Conservation (phyloP, 148 eudicot species). For the Salicornia ramosissima region DNA sequence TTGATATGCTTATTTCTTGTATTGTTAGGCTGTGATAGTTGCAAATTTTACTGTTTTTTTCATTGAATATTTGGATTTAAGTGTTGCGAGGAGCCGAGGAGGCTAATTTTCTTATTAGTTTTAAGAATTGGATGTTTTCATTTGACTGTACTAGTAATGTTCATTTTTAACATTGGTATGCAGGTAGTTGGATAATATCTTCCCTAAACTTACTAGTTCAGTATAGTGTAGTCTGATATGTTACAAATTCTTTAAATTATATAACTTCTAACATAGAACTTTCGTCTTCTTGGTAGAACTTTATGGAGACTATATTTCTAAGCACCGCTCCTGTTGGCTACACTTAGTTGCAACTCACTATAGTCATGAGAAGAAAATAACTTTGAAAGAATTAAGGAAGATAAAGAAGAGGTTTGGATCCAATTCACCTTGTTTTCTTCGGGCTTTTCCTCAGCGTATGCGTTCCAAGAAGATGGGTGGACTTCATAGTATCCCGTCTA, state of each 20-base stretch:
- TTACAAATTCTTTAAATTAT: neutral
- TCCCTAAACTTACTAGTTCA: neutral
- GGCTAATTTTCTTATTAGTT: neutral
- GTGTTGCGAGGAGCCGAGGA: neutral
- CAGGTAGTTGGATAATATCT: too few relatives aligned
- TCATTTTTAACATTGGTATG: too few relatives aligned
- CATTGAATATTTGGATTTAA: neutral
- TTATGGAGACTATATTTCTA: constrained; percentile 20
- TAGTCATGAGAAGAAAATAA: constrained; percentile 18
- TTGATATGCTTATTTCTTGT: too few relatives aligned
- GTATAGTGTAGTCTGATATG: constrained; percentile 1
- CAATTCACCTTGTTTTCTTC: constrained; percentile 20
- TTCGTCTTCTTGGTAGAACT: constrained; percentile 18
- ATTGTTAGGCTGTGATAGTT: too few relatives aligned
- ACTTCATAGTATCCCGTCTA: constrained; percentile 2
- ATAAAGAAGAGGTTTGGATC: constrained; percentile 10
- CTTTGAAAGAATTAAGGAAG: constrained; percentile 14
- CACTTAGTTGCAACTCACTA: constrained; percentile 20
- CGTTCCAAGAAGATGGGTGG: constrained; percentile 25
- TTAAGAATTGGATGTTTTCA: neutral
- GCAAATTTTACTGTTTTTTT: neutral
- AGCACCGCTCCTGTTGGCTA: constrained; percentile 27
- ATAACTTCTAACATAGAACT: neutral
- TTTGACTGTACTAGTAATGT: neutral
- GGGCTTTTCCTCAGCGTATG: constrained; percentile 9